Evolutionary conservation across 768 basidiomycete genomes (phyloP).

Genomic region (Porphyrellus cyaneotinctus): DNA sequence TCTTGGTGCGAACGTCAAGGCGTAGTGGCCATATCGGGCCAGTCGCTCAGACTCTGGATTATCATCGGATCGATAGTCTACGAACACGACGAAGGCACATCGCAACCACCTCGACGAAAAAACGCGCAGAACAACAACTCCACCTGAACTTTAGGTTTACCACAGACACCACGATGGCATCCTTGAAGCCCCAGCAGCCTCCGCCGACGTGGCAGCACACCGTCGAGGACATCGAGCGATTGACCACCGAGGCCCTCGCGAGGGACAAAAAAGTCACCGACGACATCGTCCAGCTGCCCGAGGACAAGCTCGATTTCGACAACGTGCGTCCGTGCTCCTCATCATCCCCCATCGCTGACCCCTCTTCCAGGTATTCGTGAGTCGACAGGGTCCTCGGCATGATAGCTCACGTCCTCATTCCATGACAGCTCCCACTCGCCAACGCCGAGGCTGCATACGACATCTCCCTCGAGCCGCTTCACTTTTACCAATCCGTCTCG

Average conservation of each 20-base stretch:
- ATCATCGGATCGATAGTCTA: no score
- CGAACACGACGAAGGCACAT: no score
- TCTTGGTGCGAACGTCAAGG: not conserved
- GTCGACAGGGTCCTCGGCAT: constrained; percentile 25
- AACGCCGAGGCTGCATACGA: constrained; percentile 54
- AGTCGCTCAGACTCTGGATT: not conserved
- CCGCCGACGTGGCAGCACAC: constrained; percentile 69
- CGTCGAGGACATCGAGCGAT: constrained; percentile 51
- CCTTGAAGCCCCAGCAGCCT: constrained; percentile 61
- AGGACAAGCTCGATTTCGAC: constrained; percentile 59
- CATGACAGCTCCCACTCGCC: constrained; percentile 53
- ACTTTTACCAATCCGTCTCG: constrained; percentile 83
- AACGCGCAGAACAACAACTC: no score
- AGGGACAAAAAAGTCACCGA: constrained; percentile 55
- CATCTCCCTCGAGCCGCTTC: constrained; percentile 51
- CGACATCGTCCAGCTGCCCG: constrained; percentile 54
- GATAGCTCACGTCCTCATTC: not conserved
- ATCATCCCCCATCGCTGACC: not conserved
- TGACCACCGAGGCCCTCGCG: constrained; percentile 59
- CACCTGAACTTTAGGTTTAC: constrained; percentile 5
- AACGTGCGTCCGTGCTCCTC: constrained; percentile 43
- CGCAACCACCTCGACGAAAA: no score
- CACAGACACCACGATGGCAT: constrained; percentile 33
- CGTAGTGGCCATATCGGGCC: constrained; percentile 18
- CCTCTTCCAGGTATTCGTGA: constrained; percentile 66